A percentile compares a stretch with the other conserved stretches of the same genome.
These are phyloP conservation scores for Eucalyptus regnans DNA, from an alignment of 345 rosid genomes.

Conservation along the genomic window DNA sequence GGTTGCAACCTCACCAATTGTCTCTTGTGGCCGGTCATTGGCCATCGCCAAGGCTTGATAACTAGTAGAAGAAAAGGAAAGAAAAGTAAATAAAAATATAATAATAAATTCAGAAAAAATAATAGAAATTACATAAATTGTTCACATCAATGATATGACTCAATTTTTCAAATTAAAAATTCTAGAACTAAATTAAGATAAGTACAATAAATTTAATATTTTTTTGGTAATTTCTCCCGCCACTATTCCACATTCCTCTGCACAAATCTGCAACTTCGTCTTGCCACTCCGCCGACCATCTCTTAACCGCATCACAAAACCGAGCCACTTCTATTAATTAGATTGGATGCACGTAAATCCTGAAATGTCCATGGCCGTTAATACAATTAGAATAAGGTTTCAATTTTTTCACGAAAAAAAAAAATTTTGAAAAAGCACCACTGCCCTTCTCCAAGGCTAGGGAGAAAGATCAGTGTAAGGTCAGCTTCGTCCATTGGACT, in stretches of 20 bases:
- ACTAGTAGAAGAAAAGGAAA: no score
- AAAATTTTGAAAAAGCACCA: no score
- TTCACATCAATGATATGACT: not conserved
- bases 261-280: not conserved
- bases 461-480: not conserved
- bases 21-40: accelerated
- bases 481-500: not conserved
- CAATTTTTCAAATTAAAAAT: no score
- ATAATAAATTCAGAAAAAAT: no score
- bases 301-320: not conserved
- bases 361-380: not conserved
- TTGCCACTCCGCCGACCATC: not conserved
- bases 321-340: not conserved
- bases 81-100: no score
- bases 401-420: not conserved
- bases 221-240: not conserved
- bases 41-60: not conserved
- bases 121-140: no score
- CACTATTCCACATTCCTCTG: not conserved
- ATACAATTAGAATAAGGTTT: not conserved
- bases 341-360: not conserved
- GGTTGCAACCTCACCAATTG: not conserved
- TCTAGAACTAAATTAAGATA: no score
- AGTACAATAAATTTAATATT: no score
- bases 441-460: not conserved